A percentile compares a stretch with the other conserved stretches of the same genome.
These are phyloP conservation scores for Monosporascus sp. DNA, from an alignment of 2,329 filamentous ascomycete species.

Conservation along the genomic window DNA sequence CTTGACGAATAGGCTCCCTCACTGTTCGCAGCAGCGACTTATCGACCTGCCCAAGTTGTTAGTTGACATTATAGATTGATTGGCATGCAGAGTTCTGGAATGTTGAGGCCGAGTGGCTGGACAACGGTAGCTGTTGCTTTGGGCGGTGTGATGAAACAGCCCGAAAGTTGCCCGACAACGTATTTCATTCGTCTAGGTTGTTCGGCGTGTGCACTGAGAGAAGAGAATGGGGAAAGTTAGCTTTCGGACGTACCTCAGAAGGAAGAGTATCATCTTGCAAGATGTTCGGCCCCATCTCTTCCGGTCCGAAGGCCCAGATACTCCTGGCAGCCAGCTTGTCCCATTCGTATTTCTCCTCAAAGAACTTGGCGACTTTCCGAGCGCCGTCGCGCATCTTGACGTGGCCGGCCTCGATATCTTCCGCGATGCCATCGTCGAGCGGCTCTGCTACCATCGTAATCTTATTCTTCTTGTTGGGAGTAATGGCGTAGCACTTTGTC, in stretches of 20 bases:
- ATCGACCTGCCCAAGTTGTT: conserved; percentile 59
- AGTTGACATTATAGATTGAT: conserved; percentile 18
- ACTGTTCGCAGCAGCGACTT: conserved; percentile 84
- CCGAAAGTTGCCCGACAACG: background rate
- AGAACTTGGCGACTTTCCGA: conserved; percentile 90
- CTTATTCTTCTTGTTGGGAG: conserved; percentile 99
- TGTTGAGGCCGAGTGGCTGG: conserved; percentile 15
- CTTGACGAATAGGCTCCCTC: conserved; percentile 88
- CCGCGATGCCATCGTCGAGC: conserved; percentile 87
- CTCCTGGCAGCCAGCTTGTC: conserved; percentile 89
- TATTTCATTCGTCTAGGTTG: too few relatives aligned
- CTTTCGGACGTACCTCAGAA: conserved; percentile 57
- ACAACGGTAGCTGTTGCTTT: conserved; percentile 16
- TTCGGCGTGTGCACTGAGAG: too few relatives aligned
- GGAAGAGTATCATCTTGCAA: conserved; percentile 94
- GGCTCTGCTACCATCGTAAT: conserved; percentile 98
- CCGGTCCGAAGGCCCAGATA: conserved; percentile 97
- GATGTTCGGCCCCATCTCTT: conserved; percentile 91
- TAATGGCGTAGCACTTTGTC: conserved; percentile 96
- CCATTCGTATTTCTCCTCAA: conserved; percentile 96
- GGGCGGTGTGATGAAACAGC: conserved; percentile 15
- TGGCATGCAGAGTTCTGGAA: conserved; percentile 11
- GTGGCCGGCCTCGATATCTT: conserved; percentile 85
- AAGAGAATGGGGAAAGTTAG: too few relatives aligned
- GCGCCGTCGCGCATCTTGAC: conserved; percentile 92